phyloP scores from a whole-genome alignment of 2,329 filamentous ascomycete genomes.

The Curvularia sp. region DNA sequence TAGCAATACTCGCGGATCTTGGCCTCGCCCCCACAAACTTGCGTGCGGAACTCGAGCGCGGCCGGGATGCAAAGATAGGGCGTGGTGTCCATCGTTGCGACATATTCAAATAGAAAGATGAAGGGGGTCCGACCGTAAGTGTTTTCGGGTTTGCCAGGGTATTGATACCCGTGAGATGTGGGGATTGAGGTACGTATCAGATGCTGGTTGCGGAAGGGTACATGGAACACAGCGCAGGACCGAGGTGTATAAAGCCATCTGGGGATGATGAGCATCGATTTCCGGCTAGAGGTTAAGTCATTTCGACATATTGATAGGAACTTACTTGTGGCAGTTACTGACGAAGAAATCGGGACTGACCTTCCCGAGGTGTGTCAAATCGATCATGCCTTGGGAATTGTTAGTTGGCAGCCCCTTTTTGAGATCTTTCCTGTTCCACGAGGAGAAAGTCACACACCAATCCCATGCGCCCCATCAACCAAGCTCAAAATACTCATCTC shows the following conservation, averaged over 20 bases:
- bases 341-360: not conserved
- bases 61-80: not conserved
- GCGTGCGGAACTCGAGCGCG: not conserved
- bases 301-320: not conserved
- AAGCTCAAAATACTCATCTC: not conserved
- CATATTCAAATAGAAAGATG: not conserved
- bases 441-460: not conserved
- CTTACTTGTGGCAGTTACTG: slow-evolving; percentile 2
- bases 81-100: not conserved
- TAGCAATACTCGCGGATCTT: slow-evolving; percentile 1
- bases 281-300: not conserved
- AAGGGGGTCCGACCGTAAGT: not conserved
- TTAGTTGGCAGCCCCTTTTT: not conserved
- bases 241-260: slow-evolving; percentile 1
- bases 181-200: not conserved
- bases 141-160: not conserved
- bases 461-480: not conserved
- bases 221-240: not conserved
- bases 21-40: not conserved
- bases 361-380: not conserved
- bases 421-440: too few relatives aligned
- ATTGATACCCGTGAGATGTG: not conserved
- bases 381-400: not conserved
- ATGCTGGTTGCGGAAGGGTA: not conserved
- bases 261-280: not conserved